A percentile compares a stretch with the other conserved stretches of the same genome.
Conservation (phyloP, 192 early-diverging fungal species). For the Coemansia sp. region DNA sequence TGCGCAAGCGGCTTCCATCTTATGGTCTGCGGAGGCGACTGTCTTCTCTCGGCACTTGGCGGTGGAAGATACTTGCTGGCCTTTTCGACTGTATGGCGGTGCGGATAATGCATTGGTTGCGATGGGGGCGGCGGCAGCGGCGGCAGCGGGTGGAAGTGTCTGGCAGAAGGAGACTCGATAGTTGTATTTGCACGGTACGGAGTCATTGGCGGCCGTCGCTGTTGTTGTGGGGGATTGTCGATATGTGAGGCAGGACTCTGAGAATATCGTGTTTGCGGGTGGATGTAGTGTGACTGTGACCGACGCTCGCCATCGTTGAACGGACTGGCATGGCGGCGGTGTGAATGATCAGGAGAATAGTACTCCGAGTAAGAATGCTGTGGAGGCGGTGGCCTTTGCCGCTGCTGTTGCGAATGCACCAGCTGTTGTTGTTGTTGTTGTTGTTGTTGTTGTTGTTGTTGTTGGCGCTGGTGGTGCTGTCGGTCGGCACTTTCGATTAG, state of each 20-base stretch:
- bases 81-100: slow-evolving; percentile 7
- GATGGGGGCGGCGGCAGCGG: neutral
- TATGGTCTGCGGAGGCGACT: neutral
- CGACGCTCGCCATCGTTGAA: neutral
- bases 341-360: neutral
- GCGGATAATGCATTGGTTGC: neutral
- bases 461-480: slow-evolving; percentile 1
- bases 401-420: slow-evolving; percentile 3
- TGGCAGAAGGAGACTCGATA: neutral
- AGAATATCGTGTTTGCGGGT: neutral
- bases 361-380: neutral
- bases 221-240: neutral
- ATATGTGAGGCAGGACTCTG: neutral
- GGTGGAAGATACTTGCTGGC: slow-evolving; percentile 14
- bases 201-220: neutral
- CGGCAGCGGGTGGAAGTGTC: neutral
- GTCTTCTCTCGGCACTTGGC: neutral
- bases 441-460: slow-evolving; percentile 12
- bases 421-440: no score
- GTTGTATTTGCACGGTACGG: neutral
- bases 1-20: slow-evolving; percentile 28
- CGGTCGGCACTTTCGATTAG: slow-evolving; percentile 31
- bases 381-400: neutral
- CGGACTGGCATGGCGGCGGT: neutral
- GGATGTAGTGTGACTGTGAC: slow-evolving; percentile 1